Percentiles rank a stretch among this genome's conserved stretches.
phyloP scores from a whole-genome alignment of 805 yeast genomes.

The Yarrowia osloensis region DNA sequence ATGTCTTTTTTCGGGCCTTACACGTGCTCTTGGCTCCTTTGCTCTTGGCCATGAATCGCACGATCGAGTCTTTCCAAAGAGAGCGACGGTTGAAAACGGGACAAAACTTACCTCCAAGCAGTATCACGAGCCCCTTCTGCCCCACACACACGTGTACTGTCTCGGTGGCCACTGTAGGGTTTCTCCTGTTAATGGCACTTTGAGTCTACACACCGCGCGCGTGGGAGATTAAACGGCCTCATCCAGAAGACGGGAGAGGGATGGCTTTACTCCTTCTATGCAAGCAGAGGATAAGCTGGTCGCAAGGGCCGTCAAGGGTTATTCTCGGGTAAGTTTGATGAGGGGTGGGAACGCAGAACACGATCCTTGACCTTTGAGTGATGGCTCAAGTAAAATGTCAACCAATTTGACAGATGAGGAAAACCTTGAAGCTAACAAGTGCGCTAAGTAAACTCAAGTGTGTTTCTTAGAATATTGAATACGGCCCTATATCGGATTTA shows the following conservation, averaged over 20 bases:
- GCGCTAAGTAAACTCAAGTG: no score
- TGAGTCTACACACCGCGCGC: constrained; percentile 6
- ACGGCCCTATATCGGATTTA: no score
- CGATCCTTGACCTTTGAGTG: no score
- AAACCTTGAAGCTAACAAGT: no score
- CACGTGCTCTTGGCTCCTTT: no score
- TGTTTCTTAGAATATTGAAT: no score
- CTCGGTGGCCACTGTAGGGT: neutral
- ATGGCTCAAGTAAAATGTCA: neutral
- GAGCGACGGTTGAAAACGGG: neutral
- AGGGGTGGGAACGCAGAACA: no score
- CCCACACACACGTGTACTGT: neutral
- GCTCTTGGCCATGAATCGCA: no score
- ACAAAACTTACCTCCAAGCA: neutral
- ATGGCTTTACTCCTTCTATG: constrained; percentile 5
- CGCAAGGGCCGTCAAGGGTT: neutral
- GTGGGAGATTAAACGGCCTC: neutral
- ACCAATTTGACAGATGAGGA: no score
- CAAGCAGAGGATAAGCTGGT: neutral
- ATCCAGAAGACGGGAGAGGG: neutral
- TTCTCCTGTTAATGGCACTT: neutral
- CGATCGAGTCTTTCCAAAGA: neutral
- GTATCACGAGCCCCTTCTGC: neutral
- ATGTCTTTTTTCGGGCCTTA: neutral
- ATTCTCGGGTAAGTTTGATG: neutral